Conservation (phyloP, 2,329 filamentous ascomycete genomes). For the Sporothrix dimorphospora region DNA sequence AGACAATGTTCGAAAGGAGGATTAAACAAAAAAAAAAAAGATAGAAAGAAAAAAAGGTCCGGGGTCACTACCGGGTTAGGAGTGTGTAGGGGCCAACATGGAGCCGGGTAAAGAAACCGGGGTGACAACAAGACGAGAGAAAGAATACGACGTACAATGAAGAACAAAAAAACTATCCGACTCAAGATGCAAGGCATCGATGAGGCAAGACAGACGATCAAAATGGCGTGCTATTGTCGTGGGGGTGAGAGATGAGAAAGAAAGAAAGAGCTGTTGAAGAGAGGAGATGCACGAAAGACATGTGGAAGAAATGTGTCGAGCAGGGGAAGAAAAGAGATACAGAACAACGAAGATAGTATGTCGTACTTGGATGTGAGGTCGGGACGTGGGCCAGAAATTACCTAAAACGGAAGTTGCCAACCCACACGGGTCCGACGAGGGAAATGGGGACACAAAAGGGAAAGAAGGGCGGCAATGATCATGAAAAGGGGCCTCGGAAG, state of each 20-base stretch:
- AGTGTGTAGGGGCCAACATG: neutral
- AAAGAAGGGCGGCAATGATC: neutral
- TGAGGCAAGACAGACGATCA: neutral
- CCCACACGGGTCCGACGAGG: neutral
- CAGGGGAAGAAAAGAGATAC: neutral
- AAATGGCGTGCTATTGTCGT: constrained; percentile 7
- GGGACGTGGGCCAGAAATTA: neutral
- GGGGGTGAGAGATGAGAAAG: neutral
- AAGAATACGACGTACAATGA: neutral
- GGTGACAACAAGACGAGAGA: neutral
- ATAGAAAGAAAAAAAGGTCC: neutral
- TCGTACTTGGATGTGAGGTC: neutral
- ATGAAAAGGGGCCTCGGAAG: too few relatives aligned
- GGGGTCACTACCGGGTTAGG: neutral
- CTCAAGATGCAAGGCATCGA: neutral
- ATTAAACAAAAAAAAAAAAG: neutral
- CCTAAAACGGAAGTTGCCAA: neutral
- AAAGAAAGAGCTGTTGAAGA: neutral
- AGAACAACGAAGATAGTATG: neutral
- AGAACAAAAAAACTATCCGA: constrained; percentile 6
- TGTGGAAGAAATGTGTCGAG: neutral
- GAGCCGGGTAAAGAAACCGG: neutral
- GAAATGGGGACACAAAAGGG: neutral
- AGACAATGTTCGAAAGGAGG: neutral
- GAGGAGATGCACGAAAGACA: neutral